A percentile compares a stretch with the other conserved stretches of the same genome.
phyloP scores from a whole-genome alignment of 2,329 filamentous ascomycete genomes.

The Sordariomycetes sp. region DNA sequence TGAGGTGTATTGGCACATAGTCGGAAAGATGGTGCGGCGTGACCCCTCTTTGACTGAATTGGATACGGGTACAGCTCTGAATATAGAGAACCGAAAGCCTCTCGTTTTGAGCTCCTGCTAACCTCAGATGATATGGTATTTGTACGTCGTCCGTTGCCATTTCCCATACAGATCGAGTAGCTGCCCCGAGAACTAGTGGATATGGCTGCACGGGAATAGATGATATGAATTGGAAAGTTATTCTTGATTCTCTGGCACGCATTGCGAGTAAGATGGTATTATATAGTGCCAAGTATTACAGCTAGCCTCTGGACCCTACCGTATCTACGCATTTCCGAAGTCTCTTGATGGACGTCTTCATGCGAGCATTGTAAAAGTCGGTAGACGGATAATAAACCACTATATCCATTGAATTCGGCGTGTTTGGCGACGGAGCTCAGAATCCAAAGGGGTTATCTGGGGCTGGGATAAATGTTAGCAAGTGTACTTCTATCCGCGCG shows the following conservation, averaged over 20 bases:
- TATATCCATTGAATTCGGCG: background rate
- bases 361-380: background rate
- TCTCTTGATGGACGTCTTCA: background rate
- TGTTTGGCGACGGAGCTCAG: slow-evolving; percentile 11
- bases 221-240: too few relatives aligned
- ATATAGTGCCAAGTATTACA: background rate
- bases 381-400: background rate
- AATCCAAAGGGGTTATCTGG: slow-evolving; percentile 43
- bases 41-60: background rate
- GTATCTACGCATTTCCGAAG: background rate
- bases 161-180: too few relatives aligned
- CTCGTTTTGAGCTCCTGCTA: background rate
- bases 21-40: background rate
- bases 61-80: too few relatives aligned
- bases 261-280: background rate
- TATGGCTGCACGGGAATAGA: too few relatives aligned
- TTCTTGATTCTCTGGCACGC: background rate
- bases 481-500: slow-evolving; percentile 7
- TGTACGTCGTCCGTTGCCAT: too few relatives aligned
- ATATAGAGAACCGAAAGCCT: background rate
- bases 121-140: background rate
- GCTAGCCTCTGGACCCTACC: background rate
- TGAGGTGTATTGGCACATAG: background rate
- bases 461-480: slow-evolving; percentile 16
- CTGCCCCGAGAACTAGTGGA: too few relatives aligned